Evolutionary conservation across 257 asterid species (phyloP).

Genomic region (Ilex aquifolium): DNA sequence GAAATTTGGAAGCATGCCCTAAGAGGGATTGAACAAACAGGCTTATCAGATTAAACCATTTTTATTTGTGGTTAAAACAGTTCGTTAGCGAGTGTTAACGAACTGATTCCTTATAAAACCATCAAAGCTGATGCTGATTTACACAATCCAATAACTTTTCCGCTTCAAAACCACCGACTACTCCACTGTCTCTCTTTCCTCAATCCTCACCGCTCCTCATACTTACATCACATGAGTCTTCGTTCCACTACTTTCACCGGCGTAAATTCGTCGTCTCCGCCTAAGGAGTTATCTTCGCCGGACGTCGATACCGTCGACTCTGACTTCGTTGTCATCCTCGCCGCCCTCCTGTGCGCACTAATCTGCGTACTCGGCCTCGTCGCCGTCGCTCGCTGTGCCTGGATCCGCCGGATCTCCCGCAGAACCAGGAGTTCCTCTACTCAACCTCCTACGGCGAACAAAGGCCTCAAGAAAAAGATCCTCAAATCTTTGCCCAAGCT

Average conservation of each 20-base stretch:
- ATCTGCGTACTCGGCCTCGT: slow-evolving; percentile 56
- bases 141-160: neutral
- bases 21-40: no score
- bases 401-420: slow-evolving; percentile 35
- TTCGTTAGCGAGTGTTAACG: no score
- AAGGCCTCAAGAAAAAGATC: slow-evolving; percentile 44
- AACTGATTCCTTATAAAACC: no score
- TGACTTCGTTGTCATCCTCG: slow-evolving; percentile 44
- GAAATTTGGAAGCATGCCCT: no score
- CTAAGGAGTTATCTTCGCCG: slow-evolving; percentile 13
- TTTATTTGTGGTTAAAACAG: no score
- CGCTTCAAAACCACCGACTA: neutral
- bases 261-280: slow-evolving; percentile 22
- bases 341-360: slow-evolving; percentile 50
- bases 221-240: slow-evolving; percentile 27
- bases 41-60: no score
- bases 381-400: slow-evolving; percentile 45
- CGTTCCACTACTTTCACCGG: slow-evolving; percentile 36
- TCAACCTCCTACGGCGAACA: slow-evolving; percentile 29
- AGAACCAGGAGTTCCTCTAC: slow-evolving; percentile 3
- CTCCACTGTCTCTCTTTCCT: slow-evolving; percentile 14
- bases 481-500: slow-evolving; percentile 37
- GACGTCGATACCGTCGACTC: slow-evolving; percentile 19
- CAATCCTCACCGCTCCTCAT: neutral
- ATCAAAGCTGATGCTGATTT: no score